Percentiles rank a stretch among this genome's conserved stretches.
These are phyloP conservation scores for Hypoxylon fuscum DNA, from an alignment of 495 filamentous ascomycete species.

Conservation along the genomic window DNA sequence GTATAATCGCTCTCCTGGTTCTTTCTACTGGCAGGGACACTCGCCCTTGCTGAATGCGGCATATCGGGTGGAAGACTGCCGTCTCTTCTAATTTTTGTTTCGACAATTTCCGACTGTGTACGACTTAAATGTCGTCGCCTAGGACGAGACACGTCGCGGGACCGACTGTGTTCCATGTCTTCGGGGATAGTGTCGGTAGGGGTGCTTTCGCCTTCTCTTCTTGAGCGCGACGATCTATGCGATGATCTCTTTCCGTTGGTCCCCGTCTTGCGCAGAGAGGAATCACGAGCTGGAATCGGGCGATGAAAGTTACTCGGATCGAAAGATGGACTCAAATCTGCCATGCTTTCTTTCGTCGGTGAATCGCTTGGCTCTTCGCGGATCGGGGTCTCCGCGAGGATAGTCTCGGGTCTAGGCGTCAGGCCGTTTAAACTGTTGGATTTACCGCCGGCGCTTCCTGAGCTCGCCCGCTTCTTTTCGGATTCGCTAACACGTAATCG, in stretches of 20 bases:
- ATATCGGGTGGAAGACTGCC: constrained; percentile 38
- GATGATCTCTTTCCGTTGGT: constrained; percentile 52
- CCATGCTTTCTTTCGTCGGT: constrained; percentile 34
- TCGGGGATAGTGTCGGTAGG: constrained; percentile 47
- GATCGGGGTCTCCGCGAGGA: constrained; percentile 62
- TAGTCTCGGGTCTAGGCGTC: constrained; percentile 52
- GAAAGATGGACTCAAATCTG: constrained; percentile 22
- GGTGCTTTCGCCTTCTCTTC: constrained; percentile 49
- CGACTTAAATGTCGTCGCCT: constrained; percentile 40
- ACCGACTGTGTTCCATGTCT: constrained; percentile 26
- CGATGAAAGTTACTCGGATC: constrained; percentile 43
- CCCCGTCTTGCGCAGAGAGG: constrained; percentile 69
- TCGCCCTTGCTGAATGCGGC: constrained; percentile 29
- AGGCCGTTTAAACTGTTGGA: constrained; percentile 46
- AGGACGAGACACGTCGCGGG: constrained; percentile 46
- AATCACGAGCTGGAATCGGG: constrained; percentile 72
- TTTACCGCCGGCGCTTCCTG: constrained; percentile 44
- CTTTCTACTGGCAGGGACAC: constrained; percentile 12
- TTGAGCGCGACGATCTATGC: constrained; percentile 47
- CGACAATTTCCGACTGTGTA: constrained; percentile 23
- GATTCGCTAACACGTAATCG: constrained; percentile 61
- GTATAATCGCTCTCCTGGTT: constrained; percentile 32
- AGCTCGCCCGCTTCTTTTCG: constrained; percentile 59
- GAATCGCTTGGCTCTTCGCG: constrained; percentile 57
- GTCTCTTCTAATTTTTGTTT: constrained; percentile 32